Conservation (phyloP, 495 filamentous ascomycete species). For the Penicillium goetzii region DNA sequence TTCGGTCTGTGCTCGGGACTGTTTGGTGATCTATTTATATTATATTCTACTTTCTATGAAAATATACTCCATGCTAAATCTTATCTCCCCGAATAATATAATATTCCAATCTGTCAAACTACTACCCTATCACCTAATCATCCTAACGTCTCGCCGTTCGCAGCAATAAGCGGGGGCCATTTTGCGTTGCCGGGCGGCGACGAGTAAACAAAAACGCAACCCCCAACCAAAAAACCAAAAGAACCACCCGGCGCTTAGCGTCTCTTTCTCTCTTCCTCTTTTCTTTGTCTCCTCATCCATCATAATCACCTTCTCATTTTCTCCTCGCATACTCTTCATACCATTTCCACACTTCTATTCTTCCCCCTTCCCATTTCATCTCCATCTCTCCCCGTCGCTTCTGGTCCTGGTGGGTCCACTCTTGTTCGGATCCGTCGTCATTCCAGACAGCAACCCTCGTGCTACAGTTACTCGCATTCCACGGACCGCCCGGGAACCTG, state of each 20-base stretch:
- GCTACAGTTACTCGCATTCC: slow-evolving; percentile 38
- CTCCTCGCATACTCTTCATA: not conserved
- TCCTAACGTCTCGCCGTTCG: not conserved
- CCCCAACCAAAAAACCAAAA: not conserved
- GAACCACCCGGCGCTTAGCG: slow-evolving; percentile 1
- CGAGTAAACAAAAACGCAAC: slow-evolving; percentile 24
- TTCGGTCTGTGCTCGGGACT: slow-evolving; percentile 13
- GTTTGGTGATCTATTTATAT: not conserved
- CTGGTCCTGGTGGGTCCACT: slow-evolving; percentile 34
- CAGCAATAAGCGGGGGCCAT: slow-evolving; percentile 8
- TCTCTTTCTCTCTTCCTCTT: slow-evolving; percentile 13
- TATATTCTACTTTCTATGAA: not conserved
- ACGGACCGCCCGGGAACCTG: slow-evolving; percentile 23
- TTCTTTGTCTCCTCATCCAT: slow-evolving; percentile 7
- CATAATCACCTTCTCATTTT: slow-evolving; percentile 7
- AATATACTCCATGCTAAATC: not conserved
- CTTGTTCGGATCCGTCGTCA: slow-evolving; percentile 45
- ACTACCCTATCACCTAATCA: not conserved
- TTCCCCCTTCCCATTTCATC: slow-evolving; percentile 8
- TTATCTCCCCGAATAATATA: not conserved
- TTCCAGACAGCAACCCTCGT: slow-evolving; percentile 47
- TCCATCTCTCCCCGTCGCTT: slow-evolving; percentile 19
- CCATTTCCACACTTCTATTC: not conserved
- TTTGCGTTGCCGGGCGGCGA: slow-evolving; percentile 16
- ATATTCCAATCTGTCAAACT: not conserved